Conservation (phyloP, 2,329 filamentous ascomycete species). For the Tolypocladium album region DNA sequence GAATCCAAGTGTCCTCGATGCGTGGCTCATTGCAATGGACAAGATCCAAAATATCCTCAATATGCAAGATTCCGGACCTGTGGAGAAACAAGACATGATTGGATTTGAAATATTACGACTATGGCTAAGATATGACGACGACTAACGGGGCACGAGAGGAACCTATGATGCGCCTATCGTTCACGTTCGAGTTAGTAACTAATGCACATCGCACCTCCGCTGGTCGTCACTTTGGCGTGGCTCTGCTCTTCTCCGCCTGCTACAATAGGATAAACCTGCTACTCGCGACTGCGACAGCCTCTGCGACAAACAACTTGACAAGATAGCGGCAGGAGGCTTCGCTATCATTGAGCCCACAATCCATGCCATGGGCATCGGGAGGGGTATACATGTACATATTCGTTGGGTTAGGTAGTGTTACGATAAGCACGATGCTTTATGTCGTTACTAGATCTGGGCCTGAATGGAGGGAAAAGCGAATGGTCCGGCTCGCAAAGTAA, state of each 20-base stretch:
- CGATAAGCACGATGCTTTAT: not conserved
- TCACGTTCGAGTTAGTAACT: too few species aligned
- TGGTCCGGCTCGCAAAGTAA: not conserved
- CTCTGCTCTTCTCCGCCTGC: not conserved
- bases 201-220: not conserved
- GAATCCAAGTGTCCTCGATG: too few species aligned
- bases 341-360: conserved; percentile 1
- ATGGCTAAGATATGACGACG: too few species aligned
- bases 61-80: too few species aligned
- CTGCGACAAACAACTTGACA: not conserved
- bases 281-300: not conserved
- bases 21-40: too few species aligned
- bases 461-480: not conserved
- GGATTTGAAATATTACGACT: too few species aligned
- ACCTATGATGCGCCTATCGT: too few species aligned
- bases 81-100: too few species aligned
- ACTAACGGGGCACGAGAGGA: too few species aligned
- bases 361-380: not conserved
- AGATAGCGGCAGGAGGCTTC: not conserved
- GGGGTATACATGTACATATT: not conserved
- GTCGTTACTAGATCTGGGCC: not conserved
- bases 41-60: too few species aligned
- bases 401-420: not conserved
- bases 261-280: not conserved
- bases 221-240: not conserved